These are phyloP conservation scores for Verticillium nonalfalfae DNA, from an alignment of 2,329 filamentous ascomycete genomes.

Conservation along the genomic window DNA sequence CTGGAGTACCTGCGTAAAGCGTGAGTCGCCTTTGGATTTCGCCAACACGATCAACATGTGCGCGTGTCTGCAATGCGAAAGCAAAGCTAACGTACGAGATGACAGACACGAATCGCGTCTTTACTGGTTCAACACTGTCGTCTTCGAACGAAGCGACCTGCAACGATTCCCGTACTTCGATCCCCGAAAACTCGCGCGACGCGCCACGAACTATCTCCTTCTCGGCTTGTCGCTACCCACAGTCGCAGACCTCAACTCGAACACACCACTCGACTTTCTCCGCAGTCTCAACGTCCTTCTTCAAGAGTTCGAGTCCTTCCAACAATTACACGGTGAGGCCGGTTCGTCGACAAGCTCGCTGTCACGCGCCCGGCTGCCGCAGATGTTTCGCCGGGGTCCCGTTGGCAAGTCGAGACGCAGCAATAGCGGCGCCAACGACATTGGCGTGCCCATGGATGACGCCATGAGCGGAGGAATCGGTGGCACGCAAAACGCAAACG, in stretches of 20 bases:
- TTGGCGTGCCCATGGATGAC: conserved; percentile 21
- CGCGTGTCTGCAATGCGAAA: neutral
- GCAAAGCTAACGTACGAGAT: conserved; percentile 3
- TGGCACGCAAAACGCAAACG: conserved; percentile 29
- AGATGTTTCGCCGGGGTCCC: conserved; percentile 71
- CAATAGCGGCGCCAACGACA: conserved; percentile 38
- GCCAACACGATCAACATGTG: neutral
- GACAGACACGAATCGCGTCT: conserved; percentile 82
- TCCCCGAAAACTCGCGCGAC: conserved; percentile 73
- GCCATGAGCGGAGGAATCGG: conserved; percentile 16
- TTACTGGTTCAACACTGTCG: conserved; percentile 97
- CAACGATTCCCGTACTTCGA: conserved; percentile 81
- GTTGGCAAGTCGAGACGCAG: conserved; percentile 51
- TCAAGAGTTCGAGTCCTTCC: conserved; percentile 89
- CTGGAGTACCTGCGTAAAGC: conserved; percentile 88
- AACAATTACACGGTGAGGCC: conserved; percentile 76
- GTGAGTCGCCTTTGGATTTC: conserved; percentile 43
- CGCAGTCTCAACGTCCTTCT: conserved; percentile 80
- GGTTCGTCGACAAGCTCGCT: conserved; percentile 63
- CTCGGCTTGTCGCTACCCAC: conserved; percentile 87
- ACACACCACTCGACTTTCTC: conserved; percentile 77
- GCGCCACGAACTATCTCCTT: conserved; percentile 89
- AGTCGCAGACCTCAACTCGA: conserved; percentile 80
- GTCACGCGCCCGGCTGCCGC: conserved; percentile 70
- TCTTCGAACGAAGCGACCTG: conserved; percentile 80